Evolutionary conservation across 805 yeast genomes (phyloP), one percentile per base, ranked within the genome.

Genomic region (Tanozyma kutaoensis): DNA sequence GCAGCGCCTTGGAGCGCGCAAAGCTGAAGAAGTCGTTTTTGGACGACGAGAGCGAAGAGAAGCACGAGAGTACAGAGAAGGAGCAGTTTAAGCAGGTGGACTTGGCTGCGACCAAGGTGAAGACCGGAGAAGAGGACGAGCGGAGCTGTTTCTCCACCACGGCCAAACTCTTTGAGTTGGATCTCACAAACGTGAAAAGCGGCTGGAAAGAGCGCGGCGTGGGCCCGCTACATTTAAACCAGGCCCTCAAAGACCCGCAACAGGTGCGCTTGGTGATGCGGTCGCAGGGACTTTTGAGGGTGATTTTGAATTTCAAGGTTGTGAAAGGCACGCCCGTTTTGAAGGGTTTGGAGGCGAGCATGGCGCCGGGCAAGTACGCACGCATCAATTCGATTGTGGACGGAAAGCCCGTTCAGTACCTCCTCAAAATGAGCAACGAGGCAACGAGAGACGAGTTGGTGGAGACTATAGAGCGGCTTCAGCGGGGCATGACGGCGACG

Each of bases 121-220:
- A 72, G 31, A 84, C 97, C 0, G 98, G 97, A 1, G 98, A 91
- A 50, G 98, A 91, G 49, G 62, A 71, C 30, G 98, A 91, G 46
- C 60, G 59, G 19, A 69, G 79, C 0, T 45, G 76, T 6, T 81
- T 69, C 47, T 69, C 71, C 24, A 66, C 78, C 21, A 73, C 77
- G 25, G 82, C 93, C 4, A 82, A 86, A 44, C 55, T 91, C 15
- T 91, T 86, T 46, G 73, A 69, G 17, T 55, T 82, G 39, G 79
- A 80, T 41, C 56, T 86, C 17, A 56, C 75, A 0, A 66, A 72
- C 20, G 60, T 78, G 3, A 48, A 66, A 7, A 72, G 66, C 12
- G 95, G 95, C 2, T 91, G 98, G 98, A 91, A 82, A 48, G 98
- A 91, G 52, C 71, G 91, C 43, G 98, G 98, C 14, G 63, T 79